phyloP scores from a whole-genome alignment of 2,329 filamentous ascomycete species.

The Coccinonectria pachysandricola region DNA sequence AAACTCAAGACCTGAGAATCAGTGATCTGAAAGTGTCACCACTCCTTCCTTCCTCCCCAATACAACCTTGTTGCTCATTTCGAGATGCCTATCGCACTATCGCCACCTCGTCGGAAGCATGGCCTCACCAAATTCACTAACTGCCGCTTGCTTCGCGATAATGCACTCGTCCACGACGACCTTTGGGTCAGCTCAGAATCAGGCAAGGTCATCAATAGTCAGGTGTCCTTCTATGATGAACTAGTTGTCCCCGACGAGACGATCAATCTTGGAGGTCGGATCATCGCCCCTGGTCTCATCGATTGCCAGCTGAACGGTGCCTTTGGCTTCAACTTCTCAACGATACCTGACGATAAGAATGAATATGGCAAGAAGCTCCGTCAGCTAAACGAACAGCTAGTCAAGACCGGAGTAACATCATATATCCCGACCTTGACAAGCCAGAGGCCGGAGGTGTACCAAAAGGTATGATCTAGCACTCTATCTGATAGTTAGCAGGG shows the following conservation, averaged over 20 bases:
- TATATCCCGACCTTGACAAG: conserved; percentile 82
- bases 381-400: conserved; percentile 59
- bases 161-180: conserved; percentile 61
- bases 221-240: conserved; percentile 57
- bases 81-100: conserved; percentile 43
- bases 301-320: conserved; percentile 89
- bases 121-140: conserved; percentile 83
- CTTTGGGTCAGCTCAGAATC: conserved; percentile 79
- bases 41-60: conserved; percentile 4
- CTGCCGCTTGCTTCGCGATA: conserved; percentile 63
- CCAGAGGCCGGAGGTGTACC: conserved; percentile 71
- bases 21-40: conserved; percentile 1
- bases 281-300: conserved; percentile 77
- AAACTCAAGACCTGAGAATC: no score
- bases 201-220: conserved; percentile 70
- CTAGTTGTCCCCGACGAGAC: conserved; percentile 60
- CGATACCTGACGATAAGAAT: conserved; percentile 55
- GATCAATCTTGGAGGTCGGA: conserved; percentile 72
- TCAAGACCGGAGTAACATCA: conserved; percentile 75
- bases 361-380: conserved; percentile 64
- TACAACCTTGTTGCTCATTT: no score
- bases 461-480: conserved; percentile 42
- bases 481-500: conserved; percentile 2
- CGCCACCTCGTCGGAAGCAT: conserved; percentile 28
- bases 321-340: conserved; percentile 87